These are phyloP conservation scores for Entomophthora muscae DNA, from an alignment of 371 early-diverging fungal genomes.

Conservation along the genomic window DNA sequence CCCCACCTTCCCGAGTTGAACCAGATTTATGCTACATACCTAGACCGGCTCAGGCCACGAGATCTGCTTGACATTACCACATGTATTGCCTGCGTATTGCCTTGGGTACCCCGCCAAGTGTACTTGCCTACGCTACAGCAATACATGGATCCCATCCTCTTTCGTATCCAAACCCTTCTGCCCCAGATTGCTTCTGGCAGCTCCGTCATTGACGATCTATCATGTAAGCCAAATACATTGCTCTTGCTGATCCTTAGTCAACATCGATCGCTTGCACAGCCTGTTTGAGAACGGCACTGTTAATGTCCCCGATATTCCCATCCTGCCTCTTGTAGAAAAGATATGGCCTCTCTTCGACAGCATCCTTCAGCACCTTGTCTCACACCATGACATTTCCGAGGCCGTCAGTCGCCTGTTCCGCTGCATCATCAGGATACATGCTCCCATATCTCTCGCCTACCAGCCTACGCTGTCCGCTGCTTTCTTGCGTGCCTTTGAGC, in stretches of 20 bases:
- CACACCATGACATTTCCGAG: neutral
- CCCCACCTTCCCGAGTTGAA: slow-evolving; percentile 54
- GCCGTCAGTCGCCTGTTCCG: neutral
- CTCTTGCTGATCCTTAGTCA: slow-evolving; percentile 11
- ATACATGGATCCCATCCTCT: slow-evolving; percentile 62
- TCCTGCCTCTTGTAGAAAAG: neutral
- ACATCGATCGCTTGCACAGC: too few species aligned
- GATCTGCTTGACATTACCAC: slow-evolving; percentile 72
- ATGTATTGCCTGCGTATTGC: slow-evolving; percentile 74
- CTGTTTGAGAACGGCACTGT: neutral
- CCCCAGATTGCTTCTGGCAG: slow-evolving; percentile 18
- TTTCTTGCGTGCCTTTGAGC: neutral
- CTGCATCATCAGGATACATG: neutral
- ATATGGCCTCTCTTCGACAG: neutral
- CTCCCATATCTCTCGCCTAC: neutral
- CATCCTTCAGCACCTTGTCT: neutral
- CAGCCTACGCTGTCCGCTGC: neutral
- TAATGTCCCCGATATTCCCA: neutral
- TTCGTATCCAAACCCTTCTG: neutral
- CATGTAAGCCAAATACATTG: slow-evolving; percentile 28
- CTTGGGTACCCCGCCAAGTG: slow-evolving; percentile 41
- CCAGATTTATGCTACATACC: slow-evolving; percentile 48
- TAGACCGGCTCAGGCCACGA: slow-evolving; percentile 34
- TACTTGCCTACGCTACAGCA: slow-evolving; percentile 45
- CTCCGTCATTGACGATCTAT: slow-evolving; percentile 35